Base-by-base conservation (phyloP, 2,329 filamentous ascomycete species). In the Microsporum canis region DNA sequence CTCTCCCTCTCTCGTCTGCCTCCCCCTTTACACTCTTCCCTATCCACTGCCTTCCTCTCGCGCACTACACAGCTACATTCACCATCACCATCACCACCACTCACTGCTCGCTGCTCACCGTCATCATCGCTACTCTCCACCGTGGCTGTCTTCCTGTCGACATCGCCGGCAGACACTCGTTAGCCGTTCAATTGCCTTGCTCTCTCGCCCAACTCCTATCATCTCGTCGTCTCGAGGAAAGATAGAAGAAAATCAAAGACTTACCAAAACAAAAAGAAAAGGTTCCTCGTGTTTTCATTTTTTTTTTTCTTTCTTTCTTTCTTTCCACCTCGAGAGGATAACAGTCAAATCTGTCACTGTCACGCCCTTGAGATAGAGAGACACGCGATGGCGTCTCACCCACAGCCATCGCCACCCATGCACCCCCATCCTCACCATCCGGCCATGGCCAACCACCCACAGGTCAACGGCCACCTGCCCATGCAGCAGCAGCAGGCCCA, bases 381-480 rank as follows among this genome's bases (percentile, higher is more conserved):
- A 53, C 49, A 14, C 31, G 49, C 49, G 65, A 89, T 89, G 86
- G 64, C 64, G 14, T 85, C 86, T 68, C 88, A 89, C 74, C 87
- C 89, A 69, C 89, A 91, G 71, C 86, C 87, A 47, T 92, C 89
- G 68, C 88, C 89, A 45, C 88, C 88, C 62, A 88, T 88, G 76
- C 82, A 80, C 72, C 88, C 91, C 77, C 78, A 81, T 65, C 78
- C 80, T 63, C 84, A 86, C 70, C 84, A 86, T 77, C 84, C 82
- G 59, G 84, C 85, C 62, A 84, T 87, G 66, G 81, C 82, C 23
- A 82, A 81, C 63, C 83, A 84, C 64, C 79, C 79, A 64, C 81
- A 76, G 70, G 81, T 75, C 70, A 84, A 75, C 72, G 81, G 67
- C 72, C 76, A 62, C 70, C 72, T 68, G 70, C 76, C 61, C 7